Evolutionary conservation across 805 yeast species (phyloP), one percentile per base, ranked within the genome.

Genomic region (Metschnikowia henanensis): DNA sequence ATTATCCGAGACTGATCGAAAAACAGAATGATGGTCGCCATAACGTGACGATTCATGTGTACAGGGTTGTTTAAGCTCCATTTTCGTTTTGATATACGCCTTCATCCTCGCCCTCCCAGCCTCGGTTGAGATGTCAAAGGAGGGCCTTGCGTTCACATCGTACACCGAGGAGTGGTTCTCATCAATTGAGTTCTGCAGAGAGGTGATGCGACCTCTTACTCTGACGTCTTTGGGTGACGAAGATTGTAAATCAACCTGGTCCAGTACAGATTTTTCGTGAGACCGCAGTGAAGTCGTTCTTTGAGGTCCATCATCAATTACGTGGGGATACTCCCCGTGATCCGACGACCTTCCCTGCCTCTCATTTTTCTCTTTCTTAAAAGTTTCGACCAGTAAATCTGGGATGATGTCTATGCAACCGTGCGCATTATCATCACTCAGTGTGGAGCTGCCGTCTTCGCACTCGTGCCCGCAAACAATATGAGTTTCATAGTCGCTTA

Each of bases 101-200:
- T 36, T 44, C 53, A 50, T 43, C 16, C 40, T 37, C 5, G 49
- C 51, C 17, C 53, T 35, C 7, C 53, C 53, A 3, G 37, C 15
- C 29, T 44, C 53, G 2, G 47, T 47, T 3, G 49, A 35, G 15
- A 50, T 47, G 19, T 50, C 41, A 25, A 50, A 50, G 1, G 51
- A 41, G 4, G 49, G 44, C 33, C 47, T 40, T 5, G 25, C 38
- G 8, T 32, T 23, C 23, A 17, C 18, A 10, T 28, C 12, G 12
- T 6, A 7, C 16, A 18, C 26, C 3, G 25, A 25, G 23, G 16
- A 39, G 13, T 29, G n/a, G n/a, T n/a, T n/a, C n/a, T n/a, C n/a
- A n/a, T n/a, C n/a, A n/a, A n/a, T n/a, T n/a, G n/a, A n/a, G n/a
- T n/a, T n/a, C n/a, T n/a, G n/a, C n/a, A n/a, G n/a, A n/a, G n/a